Base-by-base conservation (phyloP, 352 stramenopile genomes). In the Phytophthora hybrid region DNA sequence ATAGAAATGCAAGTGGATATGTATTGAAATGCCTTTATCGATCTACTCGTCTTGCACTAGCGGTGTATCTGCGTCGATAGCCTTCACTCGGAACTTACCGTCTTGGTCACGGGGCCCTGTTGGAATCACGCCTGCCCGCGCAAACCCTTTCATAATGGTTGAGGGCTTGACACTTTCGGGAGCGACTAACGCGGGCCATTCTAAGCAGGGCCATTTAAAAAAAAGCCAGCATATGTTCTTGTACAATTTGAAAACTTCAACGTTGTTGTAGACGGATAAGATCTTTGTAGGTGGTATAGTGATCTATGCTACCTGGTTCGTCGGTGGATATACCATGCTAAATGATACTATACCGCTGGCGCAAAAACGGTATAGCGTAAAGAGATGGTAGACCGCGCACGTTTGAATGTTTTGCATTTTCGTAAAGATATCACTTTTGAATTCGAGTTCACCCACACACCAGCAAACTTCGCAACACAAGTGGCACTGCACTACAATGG, bases 181-280 rank as follows among this genome's bases (percentile, higher is more conserved):
- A 26, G 23, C 23, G 23, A 2, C 23, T 26, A 26, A 26, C 2
- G 23, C 23, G 23, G 23, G 23, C 23, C 23, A 26, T 26, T 56
- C 21, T 31, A 32, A 34, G 6, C 19, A 56, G 19, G 49, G 49
- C 49, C 49, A 56, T 56, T 56, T 56, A 31, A 34, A 56, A 56
- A 56, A 56, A 56, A 18, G 14, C 41, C 41, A 52, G 4, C 44
- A 26, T 26, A 26, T 52, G 5, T 52, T 23, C 10, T 52, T 52
- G 18, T 52, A 4, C n/a, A 23, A 52, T 52, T 10, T 26, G 4
- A 52, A 14, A 10, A 29, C 46, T 52, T 52, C 46, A 52, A 52
- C 18, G n/a, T 52, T 14, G 46, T 10, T 52, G 46, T 52, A 26
- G 46, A 52, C 46, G 18, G 11, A 52, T 49, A n/a, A 5, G 41